Conservation (phyloP, 176 grass and related monocot species). For the Guadua angustifolia region DNA sequence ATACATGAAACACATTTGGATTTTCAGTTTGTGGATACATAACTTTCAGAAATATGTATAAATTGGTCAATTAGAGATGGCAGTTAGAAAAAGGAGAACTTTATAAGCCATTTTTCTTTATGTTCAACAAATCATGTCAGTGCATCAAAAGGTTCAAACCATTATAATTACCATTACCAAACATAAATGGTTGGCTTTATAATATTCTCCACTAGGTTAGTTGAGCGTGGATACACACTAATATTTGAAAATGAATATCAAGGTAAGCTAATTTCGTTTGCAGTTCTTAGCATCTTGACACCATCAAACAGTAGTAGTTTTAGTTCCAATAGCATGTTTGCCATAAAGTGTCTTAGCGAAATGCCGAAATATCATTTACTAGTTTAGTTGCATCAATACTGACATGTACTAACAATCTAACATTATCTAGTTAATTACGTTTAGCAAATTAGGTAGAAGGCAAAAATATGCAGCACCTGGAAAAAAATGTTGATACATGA, state of each 20-base stretch:
- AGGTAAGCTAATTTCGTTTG: not conserved
- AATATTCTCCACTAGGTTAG: constrained; percentile 4
- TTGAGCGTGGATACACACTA: not conserved
- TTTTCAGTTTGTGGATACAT: constrained; percentile 22
- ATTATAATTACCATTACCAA: not conserved
- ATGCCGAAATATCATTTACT: not conserved
- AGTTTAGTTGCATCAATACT: constrained; percentile 6
- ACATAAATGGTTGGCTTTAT: not conserved
- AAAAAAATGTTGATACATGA: constrained; percentile 14
- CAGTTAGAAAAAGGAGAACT: not conserved
- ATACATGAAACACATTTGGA: not conserved
- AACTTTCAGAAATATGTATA: constrained; percentile 1
- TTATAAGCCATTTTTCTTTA: not conserved
- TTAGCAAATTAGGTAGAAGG: not conserved
- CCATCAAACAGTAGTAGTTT: constrained; percentile 26
- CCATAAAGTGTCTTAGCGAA: constrained; percentile 16
- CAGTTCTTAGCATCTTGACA: constrained; percentile 16
- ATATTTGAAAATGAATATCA: not conserved
- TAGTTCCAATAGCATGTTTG: constrained; percentile 9
- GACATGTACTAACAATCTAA: constrained; percentile 8
- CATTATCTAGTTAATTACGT: constrained; percentile 21
- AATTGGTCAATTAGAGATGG: constrained; percentile 19
- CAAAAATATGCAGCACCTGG: constrained; percentile 4
- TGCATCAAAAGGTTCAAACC: constrained; percentile 1
- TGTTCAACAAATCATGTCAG: not conserved